Evolutionary conservation across 2,329 filamentous ascomycete genomes (phyloP).

Genomic region (Alternaria triticina): DNA sequence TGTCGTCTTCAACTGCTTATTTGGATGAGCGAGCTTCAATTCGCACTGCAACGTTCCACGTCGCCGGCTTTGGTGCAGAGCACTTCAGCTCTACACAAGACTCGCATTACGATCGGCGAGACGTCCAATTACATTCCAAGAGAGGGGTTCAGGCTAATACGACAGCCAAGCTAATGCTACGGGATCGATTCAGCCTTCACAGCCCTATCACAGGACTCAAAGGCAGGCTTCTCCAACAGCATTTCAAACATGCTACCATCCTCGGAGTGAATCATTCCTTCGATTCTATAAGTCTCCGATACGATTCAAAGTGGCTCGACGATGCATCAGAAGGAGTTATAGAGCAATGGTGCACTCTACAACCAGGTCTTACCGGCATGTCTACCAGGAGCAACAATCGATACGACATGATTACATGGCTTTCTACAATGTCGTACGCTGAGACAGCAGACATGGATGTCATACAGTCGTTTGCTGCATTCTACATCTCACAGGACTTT

Average conservation of each 20-base stretch:
- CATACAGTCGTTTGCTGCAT: conserved; percentile 30
- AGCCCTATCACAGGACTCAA: conserved; percentile 6
- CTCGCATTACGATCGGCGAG: conserved; percentile 25
- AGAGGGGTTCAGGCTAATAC: conserved; percentile 19
- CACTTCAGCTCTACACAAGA: conserved; percentile 28
- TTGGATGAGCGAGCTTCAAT: conserved; percentile 38
- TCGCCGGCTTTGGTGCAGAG: conserved; percentile 44
- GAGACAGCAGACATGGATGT: conserved; percentile 25
- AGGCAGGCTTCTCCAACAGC: background rate
- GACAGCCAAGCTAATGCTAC: conserved; percentile 24
- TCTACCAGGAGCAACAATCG: conserved; percentile 4
- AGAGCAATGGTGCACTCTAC: conserved; percentile 31
- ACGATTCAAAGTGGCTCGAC: conserved; percentile 30
- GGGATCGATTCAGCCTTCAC: conserved; percentile 19
- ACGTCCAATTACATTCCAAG: background rate
- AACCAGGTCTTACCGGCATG: conserved; percentile 13
- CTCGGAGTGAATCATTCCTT: background rate
- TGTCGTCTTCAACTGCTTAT: conserved; percentile 11
- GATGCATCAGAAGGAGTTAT: conserved; percentile 10
- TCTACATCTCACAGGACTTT: conserved; percentile 19
- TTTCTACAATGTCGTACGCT: conserved; percentile 35
- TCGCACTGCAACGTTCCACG: conserved; percentile 36
- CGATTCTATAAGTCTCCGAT: conserved; percentile 15
- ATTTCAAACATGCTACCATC: conserved; percentile 11
- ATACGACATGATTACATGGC: conserved; percentile 34